Conservation (phyloP, 1,284 basidiomycete genomes). For the Lentinus polychrous region DNA sequence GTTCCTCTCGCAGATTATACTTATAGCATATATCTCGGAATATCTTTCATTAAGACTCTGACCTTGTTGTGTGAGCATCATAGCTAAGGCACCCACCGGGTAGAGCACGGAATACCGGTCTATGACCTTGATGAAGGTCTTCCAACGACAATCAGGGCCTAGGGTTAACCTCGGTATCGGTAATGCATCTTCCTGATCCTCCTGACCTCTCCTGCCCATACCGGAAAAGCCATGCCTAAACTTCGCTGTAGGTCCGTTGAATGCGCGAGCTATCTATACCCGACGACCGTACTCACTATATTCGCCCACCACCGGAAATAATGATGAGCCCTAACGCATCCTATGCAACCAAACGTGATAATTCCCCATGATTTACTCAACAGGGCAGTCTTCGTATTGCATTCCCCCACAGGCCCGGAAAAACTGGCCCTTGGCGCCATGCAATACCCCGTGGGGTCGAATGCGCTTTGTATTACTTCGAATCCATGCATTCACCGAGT, state of each 20-base stretch:
- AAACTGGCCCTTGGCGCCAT: neutral
- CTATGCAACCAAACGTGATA: too few species aligned
- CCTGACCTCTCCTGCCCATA: slow-evolving; percentile 4
- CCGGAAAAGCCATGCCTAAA: slow-evolving; percentile 16
- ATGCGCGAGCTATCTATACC: too few species aligned
- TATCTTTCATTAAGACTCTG: too few species aligned
- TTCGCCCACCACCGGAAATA: too few species aligned
- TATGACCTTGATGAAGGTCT: neutral
- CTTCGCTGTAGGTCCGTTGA: slow-evolving; percentile 7
- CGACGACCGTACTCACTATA: too few species aligned
- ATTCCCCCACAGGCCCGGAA: neutral
- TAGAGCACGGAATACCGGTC: too few species aligned
- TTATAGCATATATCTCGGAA: neutral
- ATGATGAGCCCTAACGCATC: too few species aligned
- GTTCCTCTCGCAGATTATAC: neutral
- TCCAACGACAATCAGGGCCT: neutral
- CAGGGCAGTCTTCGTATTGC: neutral
- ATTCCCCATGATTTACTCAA: too few species aligned
- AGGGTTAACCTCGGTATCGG: slow-evolving; percentile 5
- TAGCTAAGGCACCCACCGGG: too few species aligned
- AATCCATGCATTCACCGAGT: neutral
- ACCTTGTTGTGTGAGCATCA: too few species aligned
- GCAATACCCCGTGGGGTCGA: neutral
- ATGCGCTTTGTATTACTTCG: neutral
- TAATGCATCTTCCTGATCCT: neutral